Evolutionary conservation across 345 rosid genomes (phyloP), one percentile per base, ranked within the genome.

Genomic region (Syzygium grande): DNA sequence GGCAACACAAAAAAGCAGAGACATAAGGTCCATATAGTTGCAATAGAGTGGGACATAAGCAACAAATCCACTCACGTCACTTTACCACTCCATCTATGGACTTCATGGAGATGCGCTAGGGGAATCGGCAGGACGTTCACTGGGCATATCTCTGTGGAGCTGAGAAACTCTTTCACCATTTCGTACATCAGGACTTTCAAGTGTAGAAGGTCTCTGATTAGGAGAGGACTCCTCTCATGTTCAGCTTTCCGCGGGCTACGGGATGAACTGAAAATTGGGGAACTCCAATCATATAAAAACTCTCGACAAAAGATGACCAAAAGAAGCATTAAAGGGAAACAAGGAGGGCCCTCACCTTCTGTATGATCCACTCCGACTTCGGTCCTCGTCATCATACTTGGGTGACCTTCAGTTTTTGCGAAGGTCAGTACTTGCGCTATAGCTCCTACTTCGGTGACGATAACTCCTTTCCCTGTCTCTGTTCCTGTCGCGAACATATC

Each of bases 351-450:
- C 78, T 65, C 78, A 30, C 30, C 65, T 59, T 27, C 30, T 5
- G 65, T 0, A 27, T 25, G 95, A 93, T 52, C 88, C 91, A 86
- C 93, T 91, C 46, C 88, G 68, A 86, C 92, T 91, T 34, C 84
- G 87, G 22, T 87, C 90, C 86, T 92, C 93, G 73, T 92, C 91
- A 87, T 91, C 94, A 86, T 92, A 93, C 79, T 90, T 90, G 25
- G 90, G 89, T 88, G 91, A 79, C n/a, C 93, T 91, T 22, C 87
- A 88, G 38, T 90, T 89, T 86, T 78, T 92, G 51, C 84, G 56
- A 85, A 52, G 30, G 27, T 91, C 92, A 73, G 93, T 93, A 89
- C 93, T 92, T 14, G 90, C 88, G 79, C 95, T 92, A 53, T 90
- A 91, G 87, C 89, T 92, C 89, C 89, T 88, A 87, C 93, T 92